Base-by-base conservation (phyloP, 257 asterid species). In the Ilex asprella region DNA sequence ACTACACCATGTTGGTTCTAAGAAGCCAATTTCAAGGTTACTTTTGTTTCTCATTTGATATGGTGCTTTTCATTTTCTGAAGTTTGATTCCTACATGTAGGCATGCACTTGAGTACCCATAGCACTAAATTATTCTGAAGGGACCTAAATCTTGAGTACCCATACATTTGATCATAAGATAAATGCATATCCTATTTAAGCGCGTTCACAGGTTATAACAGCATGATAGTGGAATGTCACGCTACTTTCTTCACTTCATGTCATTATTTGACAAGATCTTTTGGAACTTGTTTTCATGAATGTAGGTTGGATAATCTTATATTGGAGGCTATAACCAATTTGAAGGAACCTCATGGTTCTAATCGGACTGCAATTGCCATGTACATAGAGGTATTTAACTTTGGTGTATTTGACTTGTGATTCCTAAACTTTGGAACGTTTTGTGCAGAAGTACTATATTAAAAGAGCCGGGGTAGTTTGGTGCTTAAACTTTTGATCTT, bases 341-440 rank as follows among this genome's bases (percentile, higher is more conserved):
- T 94, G 79, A 94, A 94, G 82, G 97, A 87, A 71, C 94, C 97
- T 15, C 93, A 86, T 58, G 97, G 99, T 64, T 84, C 99, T 67
- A 77, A 81, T 78, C 84, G 87, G 53, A 69, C 67, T 70, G 73
- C 85, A 60, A 82, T 94, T 76, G 67, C 79, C 46, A 77, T 75
- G 43, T 90, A 78, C 84, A 81, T 94, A 55, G 93, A 77, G 99
- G 99, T 93, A 76, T 51, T 75, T 46, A 10, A 10, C 52, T 46
- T 10, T 7, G 8, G 41, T 21, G 27, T 21, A 7, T 35, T 35
- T 35, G 7, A 35, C 7, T 35, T 35, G 8, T 35, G 41, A 35
- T 35, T 35, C 8, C 41, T 35, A 35, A 35, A 35, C 8, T 35
- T 35, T 35, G 41, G 5, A 35, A 35, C 8, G 41, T 35, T 35